These are phyloP conservation scores for Ailanthus altissimus DNA, from an alignment of 345 rosid genomes.

Conservation along the genomic window DNA sequence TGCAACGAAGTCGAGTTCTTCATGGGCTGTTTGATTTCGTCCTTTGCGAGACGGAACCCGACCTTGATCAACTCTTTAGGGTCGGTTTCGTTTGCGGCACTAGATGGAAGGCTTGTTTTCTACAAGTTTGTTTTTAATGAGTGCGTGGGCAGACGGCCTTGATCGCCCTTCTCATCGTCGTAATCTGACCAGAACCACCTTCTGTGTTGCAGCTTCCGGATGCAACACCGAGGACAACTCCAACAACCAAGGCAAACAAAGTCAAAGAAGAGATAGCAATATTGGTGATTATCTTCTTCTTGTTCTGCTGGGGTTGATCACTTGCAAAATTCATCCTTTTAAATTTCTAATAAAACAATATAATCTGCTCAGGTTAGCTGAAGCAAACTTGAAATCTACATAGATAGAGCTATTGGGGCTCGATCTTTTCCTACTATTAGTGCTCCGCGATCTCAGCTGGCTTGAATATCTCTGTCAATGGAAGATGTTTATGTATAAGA, in stretches of 20 bases:
- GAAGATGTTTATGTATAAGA: no score
- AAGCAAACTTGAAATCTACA: no score
- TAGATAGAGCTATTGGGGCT: no score
- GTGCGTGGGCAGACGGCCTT: constrained; percentile 65
- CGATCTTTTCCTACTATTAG: no score
- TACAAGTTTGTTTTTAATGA: constrained; percentile 56
- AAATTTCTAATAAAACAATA: no score
- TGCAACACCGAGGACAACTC: constrained; percentile 26
- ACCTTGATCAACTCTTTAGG: constrained; percentile 60
- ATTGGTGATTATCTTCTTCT: constrained; percentile 45
- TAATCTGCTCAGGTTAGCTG: no score
- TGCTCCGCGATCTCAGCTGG: no score
- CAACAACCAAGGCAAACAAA: constrained; percentile 68
- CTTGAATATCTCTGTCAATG: no score
- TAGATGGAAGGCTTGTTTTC: constrained; percentile 35
- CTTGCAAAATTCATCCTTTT: neutral
- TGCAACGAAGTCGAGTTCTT: constrained; percentile 44
- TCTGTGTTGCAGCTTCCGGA: neutral
- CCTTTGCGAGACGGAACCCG: constrained; percentile 46
- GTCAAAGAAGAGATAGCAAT: constrained; percentile 49
- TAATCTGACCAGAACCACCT: neutral
- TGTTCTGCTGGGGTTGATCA: neutral
- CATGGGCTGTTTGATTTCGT: constrained; percentile 39
- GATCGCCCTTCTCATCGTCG: constrained; percentile 44
- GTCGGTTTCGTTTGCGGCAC: constrained; percentile 47